Evolutionary conservation across 805 yeast genomes (phyloP), one percentile per base, ranked within the genome.

Genomic region (Nakazawaea ishiwadae): DNA sequence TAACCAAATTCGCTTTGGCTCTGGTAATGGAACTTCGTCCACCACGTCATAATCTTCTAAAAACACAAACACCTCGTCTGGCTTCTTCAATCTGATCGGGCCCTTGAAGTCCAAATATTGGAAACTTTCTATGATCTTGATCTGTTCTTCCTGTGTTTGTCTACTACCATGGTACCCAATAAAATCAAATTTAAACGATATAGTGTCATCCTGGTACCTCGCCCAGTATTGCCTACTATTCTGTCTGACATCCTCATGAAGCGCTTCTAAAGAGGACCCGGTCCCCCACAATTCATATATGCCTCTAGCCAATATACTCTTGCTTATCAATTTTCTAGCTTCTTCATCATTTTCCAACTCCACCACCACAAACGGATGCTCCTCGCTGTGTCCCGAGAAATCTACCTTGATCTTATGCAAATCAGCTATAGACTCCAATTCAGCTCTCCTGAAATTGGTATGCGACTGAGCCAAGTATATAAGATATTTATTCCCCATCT

Each of bases 401-500:
- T 87, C 90, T 6, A 84, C 65, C 10, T 61, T 40, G 3, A 93
- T 63, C 14, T 63, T 62, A 48, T 75, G 63, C 39, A 84, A 60
- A 26, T 77, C 79, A 0, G 97, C 97, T 34, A 93, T 62, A 0
- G 97, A 82, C 51, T 84, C 88, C 27, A 93, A 63, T 62, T 91
- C 99, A 0, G 96, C 86, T 28, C 63, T 62, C 37, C 98, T 70
- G 61, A 91, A 91, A 45, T 75, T 72, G 38, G 82, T 79, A 55
- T 88, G 89, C 31, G 81, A 75, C 61, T 90, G 96, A 3, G 96
- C 96, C 55, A 93, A 71, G 55, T 83, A 79, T n/a, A 93, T 66
- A 36, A 91, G 58, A 54, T 87, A 93, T 41, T 74, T 70, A 23
- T 7, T 7, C 26, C 26, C 14, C 6, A 11, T 20, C 18, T 20